Evolutionary conservation across 2,329 filamentous ascomycete species (phyloP), one percentile per base, ranked within the genome.

Genomic region (Colletotrichum aenigma): DNA sequence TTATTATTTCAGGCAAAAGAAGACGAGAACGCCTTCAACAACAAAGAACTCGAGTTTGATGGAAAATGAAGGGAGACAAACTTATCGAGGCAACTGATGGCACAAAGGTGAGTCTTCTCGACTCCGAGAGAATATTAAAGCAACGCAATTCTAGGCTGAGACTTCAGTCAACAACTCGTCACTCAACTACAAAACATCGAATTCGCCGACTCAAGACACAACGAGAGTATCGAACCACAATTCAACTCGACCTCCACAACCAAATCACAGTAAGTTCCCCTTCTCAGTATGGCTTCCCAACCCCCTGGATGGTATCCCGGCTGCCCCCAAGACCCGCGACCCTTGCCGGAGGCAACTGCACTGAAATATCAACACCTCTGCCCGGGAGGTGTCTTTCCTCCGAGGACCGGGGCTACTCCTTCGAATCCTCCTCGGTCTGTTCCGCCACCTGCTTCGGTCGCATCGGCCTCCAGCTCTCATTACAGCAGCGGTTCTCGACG

Each of bases 91-190:
- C 21, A 70, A 18, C 12, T 6, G 16, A 26, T 62, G 32, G 30
- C 43, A 70, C 34, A 52, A 62, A 61, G 56, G 43, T 48, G 67
- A 52, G 9, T 13, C 55, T 70, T 70, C 67, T 62, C 67, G 67
- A 62, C 12, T 9, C 18, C 18, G 6, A 52, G 26, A 38, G 55
- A 62, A 70, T 26, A 61, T 26, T 48, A 21, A 70, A 48, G 16
- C 34, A 4, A 52, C 4, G 8, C 38, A n/a, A 10, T 32, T 66
- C 26, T 13, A 21, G n/a, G 36, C 55, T 18, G 34, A 61, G 8
- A 43, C 30, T 48, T 34, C 32, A 52, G 26, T 16, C 18, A n/a
- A 21, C 24, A 9, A n/a, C 36, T 52, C 32, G 48, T 28, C 30
- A 30, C 34, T n/a, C 16, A 13, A 24, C n/a, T n/a, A 34, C 36